Evolutionary conservation across 2,329 filamentous ascomycete genomes (phyloP), one percentile per base, ranked within the genome.

Genomic region (Curvularia hawaiiensis): DNA sequence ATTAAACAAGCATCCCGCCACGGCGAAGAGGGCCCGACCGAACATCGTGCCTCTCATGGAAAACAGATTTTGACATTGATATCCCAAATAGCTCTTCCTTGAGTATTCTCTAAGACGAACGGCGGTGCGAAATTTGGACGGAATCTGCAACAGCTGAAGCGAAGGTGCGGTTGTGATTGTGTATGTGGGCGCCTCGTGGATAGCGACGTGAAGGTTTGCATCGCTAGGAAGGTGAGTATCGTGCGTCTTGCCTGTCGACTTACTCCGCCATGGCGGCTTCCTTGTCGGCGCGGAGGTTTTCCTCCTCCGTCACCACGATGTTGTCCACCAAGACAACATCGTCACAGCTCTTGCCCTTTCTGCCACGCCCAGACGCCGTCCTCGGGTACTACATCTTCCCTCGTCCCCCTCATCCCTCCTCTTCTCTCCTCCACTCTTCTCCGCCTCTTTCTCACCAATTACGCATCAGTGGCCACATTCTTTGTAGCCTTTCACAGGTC

Each of bases 391-490:
- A 55, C 50, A 59, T 59, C 61, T 62, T 58, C 62, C 60, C 64
- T 62, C 56, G 48, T 38, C 53, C 45, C 30, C 3, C 50, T n/a
- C 54, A n/a, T 50, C 35, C 26, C 52, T 54, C 62, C 30, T 62
- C 60, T 39, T 48, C 46, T 66, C 62, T 63, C 63, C 59, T 66
- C 64, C 63, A 67, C 70, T 69, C 64, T 68, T 69, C 70, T 68
- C 66, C 71, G 75, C 73, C 73, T 72, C 73, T 72, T 74, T 70
- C 68, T 74, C 70, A 73, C 73, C 66, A 75, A 58, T 75, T 75
- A 75, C 73, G 70, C 71, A 73, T 77, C 74, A 76, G 74, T 76
- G 75, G 70, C 73, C 74, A 75, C 75, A 77, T 77, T 77, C 75
- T 77, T 77, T 76, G 74, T 76, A 77, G 75, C 75, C 76, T 76